Evolutionary conservation across 2,329 filamentous ascomycete species (phyloP).

Genomic region (Keithomyces neogunnii): DNA sequence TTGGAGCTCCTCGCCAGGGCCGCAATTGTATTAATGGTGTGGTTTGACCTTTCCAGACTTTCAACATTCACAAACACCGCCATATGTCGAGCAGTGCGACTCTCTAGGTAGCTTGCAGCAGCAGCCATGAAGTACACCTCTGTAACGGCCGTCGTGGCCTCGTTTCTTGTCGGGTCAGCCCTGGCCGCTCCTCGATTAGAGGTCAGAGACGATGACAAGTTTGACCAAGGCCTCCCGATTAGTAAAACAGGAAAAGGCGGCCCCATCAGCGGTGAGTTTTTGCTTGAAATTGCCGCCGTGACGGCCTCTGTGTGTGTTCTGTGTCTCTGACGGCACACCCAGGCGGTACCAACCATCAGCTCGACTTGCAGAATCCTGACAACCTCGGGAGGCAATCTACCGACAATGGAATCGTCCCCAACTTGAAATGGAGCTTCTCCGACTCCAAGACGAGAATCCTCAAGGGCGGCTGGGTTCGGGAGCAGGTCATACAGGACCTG

Average conservation of each 20-base stretch:
- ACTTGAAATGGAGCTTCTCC: constrained; percentile 63
- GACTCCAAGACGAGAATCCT: constrained; percentile 56
- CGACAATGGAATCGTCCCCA: constrained; percentile 55
- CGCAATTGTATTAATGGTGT: too few relatives aligned
- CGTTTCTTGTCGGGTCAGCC: constrained; percentile 7
- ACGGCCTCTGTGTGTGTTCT: constrained; percentile 25
- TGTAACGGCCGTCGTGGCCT: constrained; percentile 4
- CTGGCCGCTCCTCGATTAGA: constrained; percentile 13
- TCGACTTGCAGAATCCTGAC: constrained; percentile 56
- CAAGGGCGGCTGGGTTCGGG: constrained; percentile 56
- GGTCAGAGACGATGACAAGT: constrained; percentile 21
- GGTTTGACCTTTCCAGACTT: neutral
- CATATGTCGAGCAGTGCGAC: too few relatives aligned
- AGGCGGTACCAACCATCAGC: constrained; percentile 55
- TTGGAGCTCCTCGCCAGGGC: neutral
- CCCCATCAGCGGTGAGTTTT: constrained; percentile 42
- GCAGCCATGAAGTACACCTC: constrained; percentile 9
- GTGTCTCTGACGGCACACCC: neutral
- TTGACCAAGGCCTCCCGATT: constrained; percentile 46
- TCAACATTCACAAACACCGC: too few relatives aligned
- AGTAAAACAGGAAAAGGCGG: constrained; percentile 49
- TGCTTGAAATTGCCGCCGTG: too few relatives aligned
- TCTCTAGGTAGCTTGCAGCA: neutral
- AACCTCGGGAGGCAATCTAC: constrained; percentile 54
- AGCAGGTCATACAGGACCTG: constrained; percentile 59